phyloP scores from a whole-genome alignment of 495 filamentous ascomycete species.

The Talaromyces thailandensis region DNA sequence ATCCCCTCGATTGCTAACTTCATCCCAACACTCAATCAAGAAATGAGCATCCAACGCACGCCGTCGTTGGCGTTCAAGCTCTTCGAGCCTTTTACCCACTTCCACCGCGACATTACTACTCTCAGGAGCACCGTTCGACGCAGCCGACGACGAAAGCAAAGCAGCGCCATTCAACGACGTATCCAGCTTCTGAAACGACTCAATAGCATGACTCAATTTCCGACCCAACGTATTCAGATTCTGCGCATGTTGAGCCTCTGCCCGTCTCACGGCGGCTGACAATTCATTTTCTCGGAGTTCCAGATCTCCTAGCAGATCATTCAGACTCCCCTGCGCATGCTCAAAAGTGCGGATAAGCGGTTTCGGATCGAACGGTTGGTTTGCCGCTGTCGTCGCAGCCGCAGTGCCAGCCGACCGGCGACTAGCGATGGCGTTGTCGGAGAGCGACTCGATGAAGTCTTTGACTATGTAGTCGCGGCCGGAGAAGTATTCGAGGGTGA shows the following conservation, averaged over 20 bases:
- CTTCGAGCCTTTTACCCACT: conserved; percentile 87
- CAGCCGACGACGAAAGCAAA: conserved; percentile 5
- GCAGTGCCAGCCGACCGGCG: conserved; percentile 52
- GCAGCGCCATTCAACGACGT: conserved; percentile 53
- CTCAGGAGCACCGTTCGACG: conserved; percentile 21
- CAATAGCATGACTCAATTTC: conserved; percentile 85
- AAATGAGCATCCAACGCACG: conserved; percentile 90
- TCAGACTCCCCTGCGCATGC: conserved; percentile 69
- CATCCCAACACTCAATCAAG: conserved; percentile 90
- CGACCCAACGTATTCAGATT: conserved; percentile 75
- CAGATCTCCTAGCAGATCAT: conserved; percentile 74
- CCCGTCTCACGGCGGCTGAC: conserved; percentile 76
- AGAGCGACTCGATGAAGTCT: conserved; percentile 91
- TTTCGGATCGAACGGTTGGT: conserved; percentile 89
- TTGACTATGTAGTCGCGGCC: conserved; percentile 87
- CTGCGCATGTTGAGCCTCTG: conserved; percentile 84
- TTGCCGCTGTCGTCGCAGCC: conserved; percentile 32
- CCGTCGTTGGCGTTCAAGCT: conserved; percentile 83
- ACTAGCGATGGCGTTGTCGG: conserved; percentile 70
- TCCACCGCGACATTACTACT: conserved; percentile 77
- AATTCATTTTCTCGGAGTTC: conserved; percentile 84
- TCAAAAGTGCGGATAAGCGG: conserved; percentile 95
- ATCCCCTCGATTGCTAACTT: conserved; percentile 78
- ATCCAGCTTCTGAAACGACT: conserved; percentile 83
- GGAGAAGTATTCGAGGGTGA: conserved; percentile 83